These are phyloP conservation scores for Musa schizocarpa DNA, from an alignment of 176 grass and related monocot species.

Conservation along the genomic window DNA sequence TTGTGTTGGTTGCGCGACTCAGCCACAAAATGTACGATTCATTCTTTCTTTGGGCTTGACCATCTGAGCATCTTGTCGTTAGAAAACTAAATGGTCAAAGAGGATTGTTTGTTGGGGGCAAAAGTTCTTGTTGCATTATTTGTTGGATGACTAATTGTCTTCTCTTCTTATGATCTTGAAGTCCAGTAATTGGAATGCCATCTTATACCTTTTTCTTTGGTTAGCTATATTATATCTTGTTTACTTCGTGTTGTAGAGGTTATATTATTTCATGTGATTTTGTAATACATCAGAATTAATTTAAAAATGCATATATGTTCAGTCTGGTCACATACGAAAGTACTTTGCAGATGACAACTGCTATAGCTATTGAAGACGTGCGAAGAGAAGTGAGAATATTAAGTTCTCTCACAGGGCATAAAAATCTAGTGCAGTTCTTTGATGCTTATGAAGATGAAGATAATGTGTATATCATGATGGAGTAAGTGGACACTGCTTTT, in stretches of 20 bases:
- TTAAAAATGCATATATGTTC: neutral
- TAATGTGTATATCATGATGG: slow-evolving; percentile 98
- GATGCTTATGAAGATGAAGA: slow-evolving; percentile 97
- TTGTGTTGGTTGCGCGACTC: neutral
- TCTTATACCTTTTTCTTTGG: neutral
- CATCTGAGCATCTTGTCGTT: neutral
- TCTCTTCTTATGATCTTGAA: neutral
- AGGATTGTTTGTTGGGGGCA: neutral
- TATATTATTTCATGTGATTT: neutral
- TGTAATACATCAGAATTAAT: neutral
- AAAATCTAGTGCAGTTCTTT: slow-evolving; percentile 91
- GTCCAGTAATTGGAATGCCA: neutral
- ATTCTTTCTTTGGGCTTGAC: neutral
- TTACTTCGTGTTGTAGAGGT: neutral
- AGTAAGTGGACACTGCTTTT: slow-evolving; percentile 45
- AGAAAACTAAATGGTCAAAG: neutral
- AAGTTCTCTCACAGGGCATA: slow-evolving; percentile 87
- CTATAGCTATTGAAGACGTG: slow-evolving; percentile 94
- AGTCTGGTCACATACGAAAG: neutral
- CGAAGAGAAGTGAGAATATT: slow-evolving; percentile 98
- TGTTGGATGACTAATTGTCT: neutral
- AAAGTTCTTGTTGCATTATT: neutral
- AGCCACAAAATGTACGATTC: neutral
- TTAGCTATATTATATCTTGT: neutral
- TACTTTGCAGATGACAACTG: slow-evolving; percentile 93